Evolutionary conservation across 192 early-diverging fungal genomes (phyloP), one percentile per base, ranked within the genome.

Genomic region (Coemansia pectinata): DNA sequence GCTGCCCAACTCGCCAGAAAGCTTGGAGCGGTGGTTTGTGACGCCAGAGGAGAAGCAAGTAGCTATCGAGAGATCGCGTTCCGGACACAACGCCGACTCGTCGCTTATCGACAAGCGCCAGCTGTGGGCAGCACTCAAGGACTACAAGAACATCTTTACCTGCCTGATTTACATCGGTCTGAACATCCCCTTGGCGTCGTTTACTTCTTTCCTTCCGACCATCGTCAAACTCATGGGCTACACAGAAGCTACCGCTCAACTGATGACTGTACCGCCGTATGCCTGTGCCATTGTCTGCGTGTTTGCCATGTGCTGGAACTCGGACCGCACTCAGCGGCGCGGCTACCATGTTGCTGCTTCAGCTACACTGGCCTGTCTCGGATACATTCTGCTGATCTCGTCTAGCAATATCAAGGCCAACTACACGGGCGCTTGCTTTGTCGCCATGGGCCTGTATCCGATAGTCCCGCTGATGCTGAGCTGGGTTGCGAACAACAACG

Each of bases 201-300:
- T 90, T 40, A 81, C 85, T 47, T 85, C 90, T 21, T 91, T 91
- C 68, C 74, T 93, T 45, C 91, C 92, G 1, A 88, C 87, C 17
- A 91, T 93, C 19, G 85, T 93, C 62, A 83, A 84, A 33, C 78
- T 85, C 38, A 87, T 93, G 83, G 89, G 90, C 1, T 92, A 87
- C 69, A 62, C 72, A 21, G 58, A 82, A 11, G 78, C 74, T 11
- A 65, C 69, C 33, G 78, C 86, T 17, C 86, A 87, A 67, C 72
- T 86, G 29, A 76, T 86, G 76, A 82, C 86, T 0, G 86, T 84
- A 15, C 86, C 86, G 15, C 81, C 79, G 11, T 86, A 87, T n/a
- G 78, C 81, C 0, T 78, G 84, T 36, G 80, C 80, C 10, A 45
- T 79, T 14, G 69, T 77, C 42, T 71, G 66, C 10, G 73, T 83